A percentile compares a stretch with the other conserved stretches of the same genome.
phyloP scores from a whole-genome alignment of 306 rosid species.

The Comarum palustre region DNA sequence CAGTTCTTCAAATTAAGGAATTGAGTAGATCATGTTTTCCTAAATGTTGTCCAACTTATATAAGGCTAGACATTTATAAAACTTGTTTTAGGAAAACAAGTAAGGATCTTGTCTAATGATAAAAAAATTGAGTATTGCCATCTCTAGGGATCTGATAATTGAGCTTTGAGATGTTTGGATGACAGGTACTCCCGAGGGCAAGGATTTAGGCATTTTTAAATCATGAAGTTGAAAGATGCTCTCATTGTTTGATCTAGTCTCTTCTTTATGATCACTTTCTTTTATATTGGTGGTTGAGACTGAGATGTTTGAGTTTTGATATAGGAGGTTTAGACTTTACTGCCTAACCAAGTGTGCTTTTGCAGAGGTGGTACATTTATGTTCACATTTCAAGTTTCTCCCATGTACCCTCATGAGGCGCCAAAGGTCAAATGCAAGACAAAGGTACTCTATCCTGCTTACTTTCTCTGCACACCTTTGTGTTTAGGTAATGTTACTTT shows the following conservation, averaged over 20 bases:
- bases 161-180: slow-evolving; percentile 4
- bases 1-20: not conserved
- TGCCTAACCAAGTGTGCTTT: slow-evolving; percentile 19
- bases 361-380: slow-evolving; percentile 50
- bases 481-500: not conserved
- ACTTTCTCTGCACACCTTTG: not conserved
- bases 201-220: not conserved
- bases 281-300: not conserved
- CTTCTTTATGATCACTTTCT: not conserved
- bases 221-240: not conserved
- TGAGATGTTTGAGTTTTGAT: not conserved
- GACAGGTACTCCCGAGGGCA: not conserved
- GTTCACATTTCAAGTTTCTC: slow-evolving; percentile 54
- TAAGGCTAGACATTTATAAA: too few relatives aligned
- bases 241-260: not conserved
- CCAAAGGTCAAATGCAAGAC: slow-evolving; percentile 68
- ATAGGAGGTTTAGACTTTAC: not conserved
- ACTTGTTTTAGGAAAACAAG: too few relatives aligned
- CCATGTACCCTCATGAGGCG: slow-evolving; percentile 58
- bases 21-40: not conserved
- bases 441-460: slow-evolving; percentile 35
- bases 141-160: not conserved
- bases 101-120: not conserved
- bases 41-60: too few relatives aligned
- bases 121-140: not conserved